These are phyloP conservation scores for Pythium rhizo-oryzae DNA, from an alignment of 352 stramenopile species.

Conservation along the genomic window DNA sequence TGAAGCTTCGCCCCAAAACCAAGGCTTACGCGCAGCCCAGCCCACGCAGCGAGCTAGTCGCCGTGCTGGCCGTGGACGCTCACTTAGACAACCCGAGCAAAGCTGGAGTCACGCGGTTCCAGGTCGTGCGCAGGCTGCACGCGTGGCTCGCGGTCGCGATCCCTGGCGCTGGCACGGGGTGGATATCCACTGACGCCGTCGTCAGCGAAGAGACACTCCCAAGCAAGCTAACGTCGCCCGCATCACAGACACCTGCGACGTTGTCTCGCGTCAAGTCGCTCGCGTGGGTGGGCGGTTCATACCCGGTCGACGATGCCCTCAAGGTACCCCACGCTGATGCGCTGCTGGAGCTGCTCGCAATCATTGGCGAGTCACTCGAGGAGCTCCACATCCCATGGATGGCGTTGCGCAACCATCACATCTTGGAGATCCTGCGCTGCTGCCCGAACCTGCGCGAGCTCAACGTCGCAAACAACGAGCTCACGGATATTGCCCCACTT, in stretches of 20 bases:
- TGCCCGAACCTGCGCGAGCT: constrained; percentile 14
- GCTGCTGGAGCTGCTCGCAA: constrained; percentile 14
- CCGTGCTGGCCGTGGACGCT: background rate
- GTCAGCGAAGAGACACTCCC: background rate
- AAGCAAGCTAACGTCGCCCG: background rate
- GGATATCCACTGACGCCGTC: background rate
- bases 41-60: background rate
- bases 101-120: background rate
- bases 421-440: constrained; percentile 1
- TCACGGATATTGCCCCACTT: constrained; percentile 12
- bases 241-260: too few relatives aligned
- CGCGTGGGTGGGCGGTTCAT: constrained; percentile 11
- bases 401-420: constrained; percentile 10
- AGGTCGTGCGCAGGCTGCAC: background rate
- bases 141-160: constrained; percentile 1
- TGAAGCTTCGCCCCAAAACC: background rate
- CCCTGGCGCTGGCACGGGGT: background rate
- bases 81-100: background rate
- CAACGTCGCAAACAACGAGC: constrained; percentile 16
- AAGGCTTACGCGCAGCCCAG: background rate
- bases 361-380: constrained; percentile 11
- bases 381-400: constrained; percentile 15
- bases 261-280: constrained; percentile 7
- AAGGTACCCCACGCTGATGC: constrained; percentile 9
- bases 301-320: constrained; percentile 1